Conservation (phyloP, 2,329 filamentous ascomycete genomes). For the Plenodomus tracheiphilus region DNA sequence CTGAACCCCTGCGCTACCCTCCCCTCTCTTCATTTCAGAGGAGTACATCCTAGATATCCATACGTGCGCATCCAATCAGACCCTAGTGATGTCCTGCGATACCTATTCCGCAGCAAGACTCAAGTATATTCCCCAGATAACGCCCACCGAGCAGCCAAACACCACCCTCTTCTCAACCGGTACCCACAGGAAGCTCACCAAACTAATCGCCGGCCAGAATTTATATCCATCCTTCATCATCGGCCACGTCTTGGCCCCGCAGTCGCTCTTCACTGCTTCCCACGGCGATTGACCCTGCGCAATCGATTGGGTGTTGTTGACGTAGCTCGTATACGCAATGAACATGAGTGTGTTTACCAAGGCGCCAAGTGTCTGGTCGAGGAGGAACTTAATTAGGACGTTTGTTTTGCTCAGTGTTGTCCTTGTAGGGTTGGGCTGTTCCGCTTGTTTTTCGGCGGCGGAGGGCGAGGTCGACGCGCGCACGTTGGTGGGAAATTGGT, state of each 20-base stretch:
- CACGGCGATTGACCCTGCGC: slow-evolving; percentile 36
- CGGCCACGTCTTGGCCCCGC: slow-evolving; percentile 59
- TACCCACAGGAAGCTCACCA: slow-evolving; percentile 71
- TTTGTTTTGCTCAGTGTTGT: slow-evolving; percentile 60
- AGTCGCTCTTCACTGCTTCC: slow-evolving; percentile 34
- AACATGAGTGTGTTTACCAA: slow-evolving; percentile 68
- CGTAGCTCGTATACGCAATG: slow-evolving; percentile 61
- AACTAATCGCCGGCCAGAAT: slow-evolving; percentile 71
- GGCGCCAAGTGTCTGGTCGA: slow-evolving; percentile 72
- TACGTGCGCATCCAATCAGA: too few relatives aligned
- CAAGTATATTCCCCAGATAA: slow-evolving; percentile 76
- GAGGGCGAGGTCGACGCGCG: slow-evolving; percentile 4
- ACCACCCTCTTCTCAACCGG: slow-evolving; percentile 72
- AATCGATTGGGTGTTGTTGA: slow-evolving; percentile 33
- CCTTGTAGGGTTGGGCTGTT: slow-evolving; percentile 27
- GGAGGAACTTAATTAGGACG: slow-evolving; percentile 66
- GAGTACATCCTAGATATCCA: too few relatives aligned
- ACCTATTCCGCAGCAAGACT: slow-evolving; percentile 64
- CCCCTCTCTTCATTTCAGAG: too few relatives aligned
- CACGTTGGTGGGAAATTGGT: slow-evolving; percentile 66
- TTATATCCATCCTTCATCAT: slow-evolving; percentile 65
- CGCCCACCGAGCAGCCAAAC: slow-evolving; percentile 71
- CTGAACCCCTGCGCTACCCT: too few relatives aligned
- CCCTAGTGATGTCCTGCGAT: too few relatives aligned
- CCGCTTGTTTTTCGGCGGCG: slow-evolving; percentile 31